Evolutionary conservation across 2,329 filamentous ascomycete species (phyloP).

Genomic region (Fusarium fujikuroi): DNA sequence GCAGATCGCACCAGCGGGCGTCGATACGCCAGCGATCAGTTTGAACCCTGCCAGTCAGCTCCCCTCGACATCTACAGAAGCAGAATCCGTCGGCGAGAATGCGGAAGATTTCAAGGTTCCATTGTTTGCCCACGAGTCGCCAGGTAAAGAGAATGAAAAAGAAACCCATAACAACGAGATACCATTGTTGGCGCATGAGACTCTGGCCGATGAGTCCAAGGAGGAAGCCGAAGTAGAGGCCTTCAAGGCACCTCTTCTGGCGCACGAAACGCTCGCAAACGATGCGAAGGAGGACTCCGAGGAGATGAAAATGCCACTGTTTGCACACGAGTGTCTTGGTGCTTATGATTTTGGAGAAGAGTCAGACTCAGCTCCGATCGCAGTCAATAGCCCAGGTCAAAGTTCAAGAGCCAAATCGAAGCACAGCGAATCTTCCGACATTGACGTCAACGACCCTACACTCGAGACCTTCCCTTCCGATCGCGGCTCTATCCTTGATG

Average conservation of each 20-base stretch:
- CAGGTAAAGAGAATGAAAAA: conserved; percentile 51
- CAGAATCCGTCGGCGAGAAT: conserved; percentile 16
- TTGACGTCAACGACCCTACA: conserved; percentile 59
- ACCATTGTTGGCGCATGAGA: conserved; percentile 61
- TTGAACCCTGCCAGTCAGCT: conserved; percentile 13
- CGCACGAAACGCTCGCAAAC: conserved; percentile 19
- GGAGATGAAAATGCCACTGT: conserved; percentile 53
- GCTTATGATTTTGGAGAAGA: conserved; percentile 52
- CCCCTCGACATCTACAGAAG: background rate
- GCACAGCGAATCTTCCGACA: conserved; percentile 27
- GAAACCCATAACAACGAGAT: conserved; percentile 46
- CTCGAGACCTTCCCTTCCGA: conserved; percentile 61
- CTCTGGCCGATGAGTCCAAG: conserved; percentile 53
- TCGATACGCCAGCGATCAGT: conserved; percentile 22
- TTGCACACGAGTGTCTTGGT: conserved; percentile 60
- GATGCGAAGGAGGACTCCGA: conserved; percentile 26
- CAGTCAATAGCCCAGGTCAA: conserved; percentile 30
- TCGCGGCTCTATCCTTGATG: conserved; percentile 56
- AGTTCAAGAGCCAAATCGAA: conserved; percentile 29
- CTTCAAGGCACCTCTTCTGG: conserved; percentile 32
- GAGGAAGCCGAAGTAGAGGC: conserved; percentile 49
- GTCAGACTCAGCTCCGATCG: conserved; percentile 37
- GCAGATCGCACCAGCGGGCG: conserved; percentile 18
- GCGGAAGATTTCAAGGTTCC: conserved; percentile 47
- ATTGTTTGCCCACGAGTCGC: conserved; percentile 59